Evolutionary conservation across 768 basidiomycete genomes (phyloP).

Genomic region (Pleurotus cornucopiae): DNA sequence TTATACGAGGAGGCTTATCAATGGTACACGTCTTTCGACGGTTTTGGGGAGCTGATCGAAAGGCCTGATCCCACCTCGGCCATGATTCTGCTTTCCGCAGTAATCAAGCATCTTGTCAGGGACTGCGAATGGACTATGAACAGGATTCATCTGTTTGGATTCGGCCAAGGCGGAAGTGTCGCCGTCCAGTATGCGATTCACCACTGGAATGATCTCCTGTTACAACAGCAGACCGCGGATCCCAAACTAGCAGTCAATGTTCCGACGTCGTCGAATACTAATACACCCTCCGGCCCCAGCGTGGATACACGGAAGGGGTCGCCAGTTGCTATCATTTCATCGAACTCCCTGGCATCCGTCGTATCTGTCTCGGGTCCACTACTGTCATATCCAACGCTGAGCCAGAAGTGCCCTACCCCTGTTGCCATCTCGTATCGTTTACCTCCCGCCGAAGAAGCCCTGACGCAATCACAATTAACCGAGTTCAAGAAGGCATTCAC

Average conservation of each 20-base stretch:
- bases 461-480: constrained; percentile 40
- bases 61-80: constrained; percentile 72
- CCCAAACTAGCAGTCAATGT: not conserved
- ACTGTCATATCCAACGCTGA: constrained; percentile 70
- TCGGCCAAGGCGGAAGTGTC: constrained; percentile 81
- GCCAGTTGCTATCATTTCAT: constrained; percentile 14
- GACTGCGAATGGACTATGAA: constrained; percentile 63
- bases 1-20: constrained; percentile 78
- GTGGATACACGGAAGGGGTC: not conserved
- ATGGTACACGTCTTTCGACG: constrained; percentile 84
- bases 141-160: constrained; percentile 85
- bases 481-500: constrained; percentile 62
- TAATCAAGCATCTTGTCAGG: constrained; percentile 52
- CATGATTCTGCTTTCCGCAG: constrained; percentile 47
- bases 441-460: constrained; percentile 36
- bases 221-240: constrained; percentile 13
- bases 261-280: not conserved
- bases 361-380: constrained; percentile 70
- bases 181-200: constrained; percentile 62
- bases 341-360: constrained; percentile 47
- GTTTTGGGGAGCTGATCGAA: constrained; percentile 66
- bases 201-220: constrained; percentile 44
- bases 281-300: not conserved
- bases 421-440: constrained; percentile 56
- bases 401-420: constrained; percentile 52